phyloP scores from a whole-genome alignment of 805 yeast genomes.

The Sporopachydermia quercuum region DNA sequence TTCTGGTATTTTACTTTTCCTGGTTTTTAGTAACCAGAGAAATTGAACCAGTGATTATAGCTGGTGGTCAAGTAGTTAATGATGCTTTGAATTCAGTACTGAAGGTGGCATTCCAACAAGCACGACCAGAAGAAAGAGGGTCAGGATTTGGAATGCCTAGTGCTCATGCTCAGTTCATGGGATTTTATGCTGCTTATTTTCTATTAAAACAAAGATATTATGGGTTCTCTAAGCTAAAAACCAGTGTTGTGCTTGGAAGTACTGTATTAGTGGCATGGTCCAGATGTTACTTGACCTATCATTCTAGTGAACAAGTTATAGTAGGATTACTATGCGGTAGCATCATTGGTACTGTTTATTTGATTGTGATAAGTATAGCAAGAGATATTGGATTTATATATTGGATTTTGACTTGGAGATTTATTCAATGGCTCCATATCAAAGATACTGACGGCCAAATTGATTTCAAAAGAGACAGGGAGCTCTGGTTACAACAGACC shows the following conservation, averaged over 20 bases:
- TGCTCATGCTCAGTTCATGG: slow-evolving; percentile 94
- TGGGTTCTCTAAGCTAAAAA: not conserved
- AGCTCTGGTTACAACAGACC: no score
- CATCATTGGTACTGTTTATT: slow-evolving; percentile 43
- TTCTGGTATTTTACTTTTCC: slow-evolving; percentile 65
- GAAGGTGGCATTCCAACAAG: slow-evolving; percentile 49
- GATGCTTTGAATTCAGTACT: slow-evolving; percentile 58
- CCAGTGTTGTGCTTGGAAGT: slow-evolving; percentile 8
- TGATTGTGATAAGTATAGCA: slow-evolving; percentile 31
- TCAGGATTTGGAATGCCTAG: slow-evolving; percentile 90
- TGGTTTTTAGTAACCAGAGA: slow-evolving; percentile 78
- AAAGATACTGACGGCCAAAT: not conserved
- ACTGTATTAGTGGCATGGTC: slow-evolving; percentile 42
- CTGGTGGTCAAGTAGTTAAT: slow-evolving; percentile 72
- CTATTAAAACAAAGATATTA: slow-evolving; percentile 6
- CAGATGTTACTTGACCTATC: slow-evolving; percentile 68
- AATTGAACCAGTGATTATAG: slow-evolving; percentile 68
- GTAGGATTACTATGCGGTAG: slow-evolving; percentile 60
- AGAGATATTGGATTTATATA: slow-evolving; percentile 57
- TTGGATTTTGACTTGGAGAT: slow-evolving; percentile 45
- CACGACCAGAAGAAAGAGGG: slow-evolving; percentile 42
- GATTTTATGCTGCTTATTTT: slow-evolving; percentile 39
- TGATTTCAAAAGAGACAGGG: not conserved
- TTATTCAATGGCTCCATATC: slow-evolving; percentile 27
- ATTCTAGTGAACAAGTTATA: slow-evolving; percentile 53